phyloP scores from a whole-genome alignment of 352 stramenopile genomes.

The Phytopythium ostracodes region DNA sequence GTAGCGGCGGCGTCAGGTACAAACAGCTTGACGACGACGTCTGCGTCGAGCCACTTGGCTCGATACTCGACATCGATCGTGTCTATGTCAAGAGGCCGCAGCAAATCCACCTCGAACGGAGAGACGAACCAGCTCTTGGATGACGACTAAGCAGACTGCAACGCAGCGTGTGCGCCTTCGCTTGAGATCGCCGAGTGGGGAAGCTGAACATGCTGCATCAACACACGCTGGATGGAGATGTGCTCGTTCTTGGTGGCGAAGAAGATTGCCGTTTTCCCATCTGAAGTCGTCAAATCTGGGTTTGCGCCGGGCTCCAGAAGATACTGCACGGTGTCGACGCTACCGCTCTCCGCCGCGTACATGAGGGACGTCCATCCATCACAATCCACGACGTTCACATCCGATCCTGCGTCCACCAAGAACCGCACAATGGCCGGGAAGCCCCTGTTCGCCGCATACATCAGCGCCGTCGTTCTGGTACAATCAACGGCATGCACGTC shows the following conservation, averaged over 20 bases:
- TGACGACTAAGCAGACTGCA: no score
- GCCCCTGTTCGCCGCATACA: no score
- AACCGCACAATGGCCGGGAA: no score
- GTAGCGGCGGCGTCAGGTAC: not conserved
- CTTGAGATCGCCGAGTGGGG: no score
- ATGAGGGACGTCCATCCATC: no score
- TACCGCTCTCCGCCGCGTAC: no score
- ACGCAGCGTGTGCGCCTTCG: no score
- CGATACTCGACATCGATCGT: not conserved
- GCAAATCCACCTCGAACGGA: not conserved
- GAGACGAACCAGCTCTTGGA: not conserved
- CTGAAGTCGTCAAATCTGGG: not conserved
- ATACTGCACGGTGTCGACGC: slow-evolving; percentile 1
- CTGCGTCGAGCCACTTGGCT: no score
- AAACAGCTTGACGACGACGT: not conserved
- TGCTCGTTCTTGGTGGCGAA: not conserved
- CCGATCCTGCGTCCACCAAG: no score
- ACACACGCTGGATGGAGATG: not conserved
- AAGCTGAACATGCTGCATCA: no score
- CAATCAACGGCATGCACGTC: not conserved
- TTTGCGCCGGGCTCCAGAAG: no score
- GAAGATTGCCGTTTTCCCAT: not conserved
- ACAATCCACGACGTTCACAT: no score
- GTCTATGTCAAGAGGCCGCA: not conserved
- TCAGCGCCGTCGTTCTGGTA: not conserved